Evolutionary conservation across 176 grass and related monocot genomes (phyloP), one percentile per base, ranked within the genome.

Genomic region (Ananas comosus): DNA sequence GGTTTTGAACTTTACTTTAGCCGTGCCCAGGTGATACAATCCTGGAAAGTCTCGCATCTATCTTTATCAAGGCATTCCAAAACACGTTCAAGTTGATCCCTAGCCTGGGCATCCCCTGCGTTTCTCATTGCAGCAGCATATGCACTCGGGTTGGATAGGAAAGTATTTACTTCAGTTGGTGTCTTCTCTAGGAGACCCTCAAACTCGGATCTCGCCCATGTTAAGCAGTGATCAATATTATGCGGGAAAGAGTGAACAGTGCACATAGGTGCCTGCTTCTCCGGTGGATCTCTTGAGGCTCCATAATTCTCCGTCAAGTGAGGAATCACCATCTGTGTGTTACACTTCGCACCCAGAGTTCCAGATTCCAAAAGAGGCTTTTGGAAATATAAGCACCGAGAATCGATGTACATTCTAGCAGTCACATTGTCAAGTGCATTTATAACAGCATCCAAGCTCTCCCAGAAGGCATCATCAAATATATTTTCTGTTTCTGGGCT

Each of bases 181-280:
- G 88, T 88, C 80, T 96, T 96, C 82, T 96, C 91, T 64, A 96
- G 86, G 56, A 96, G 85, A 80, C 91, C 91, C 70, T 91, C 91
- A 80, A 96, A 96, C 66, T 96, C 88, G 81, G 91, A 96, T 68
- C 88, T 80, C 28, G 91, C 83, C 91, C 91, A 96, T 9, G 91
- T 91, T 50, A 96, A 73, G 72, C 91, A 96, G 74, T 96, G 91
- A 79, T 96, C 88, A 74, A 91, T 96, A 28, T 96, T 96, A 73
- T 96, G 91, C 77, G 91, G 88, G 74, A 96, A 96, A 51, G 91
- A 96, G 79, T 96, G 91, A 16, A 91, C 88, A 11, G 91, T 91
- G 70, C 91, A 96, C 91, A 96, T 96, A 74, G 88, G 91, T 23
- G 91, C 91, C 75, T 96, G 87, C 72, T 91, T 88, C 74, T 96